Evolutionary conservation across 1,284 basidiomycete species (phyloP).

Genomic region (Trametes hirsuta): DNA sequence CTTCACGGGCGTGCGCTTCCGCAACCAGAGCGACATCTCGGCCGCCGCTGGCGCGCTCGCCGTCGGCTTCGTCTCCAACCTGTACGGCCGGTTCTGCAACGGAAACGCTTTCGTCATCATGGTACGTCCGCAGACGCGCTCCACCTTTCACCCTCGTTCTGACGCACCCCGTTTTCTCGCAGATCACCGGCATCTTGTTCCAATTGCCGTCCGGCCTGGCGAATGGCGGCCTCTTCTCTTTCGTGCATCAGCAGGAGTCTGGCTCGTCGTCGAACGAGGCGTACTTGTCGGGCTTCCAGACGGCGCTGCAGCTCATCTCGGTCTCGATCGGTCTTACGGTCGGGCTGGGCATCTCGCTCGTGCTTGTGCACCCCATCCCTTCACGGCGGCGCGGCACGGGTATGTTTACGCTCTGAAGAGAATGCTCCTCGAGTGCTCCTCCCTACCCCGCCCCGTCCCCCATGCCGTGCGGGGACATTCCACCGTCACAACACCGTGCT

Average conservation of each 20-base stretch:
- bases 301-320: conserved; percentile 64
- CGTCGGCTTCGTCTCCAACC: conserved; percentile 82
- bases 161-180: background rate
- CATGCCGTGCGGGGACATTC: background rate
- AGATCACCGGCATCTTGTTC: conserved; percentile 84
- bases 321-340: conserved; percentile 73
- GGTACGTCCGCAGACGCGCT: conserved; percentile 42
- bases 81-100: conserved; percentile 81
- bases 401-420: conserved; percentile 54
- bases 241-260: conserved; percentile 59
- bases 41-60: conserved; percentile 81
- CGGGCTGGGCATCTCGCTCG: conserved; percentile 67
- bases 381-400: conserved; percentile 59
- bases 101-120: conserved; percentile 82
- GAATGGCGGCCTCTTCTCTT: conserved; percentile 82
- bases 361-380: conserved; percentile 61
- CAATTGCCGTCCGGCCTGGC: conserved; percentile 89
- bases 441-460: background rate
- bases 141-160: background rate
- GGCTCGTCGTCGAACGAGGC: conserved; percentile 49
- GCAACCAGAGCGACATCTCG: conserved; percentile 72
- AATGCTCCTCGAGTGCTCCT: background rate
- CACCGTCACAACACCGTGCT: background rate
- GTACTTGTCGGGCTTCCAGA: conserved; percentile 70
- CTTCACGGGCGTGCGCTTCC: conserved; percentile 69